Percentiles rank a stretch among this genome's conserved stretches.
Evolutionary conservation across 257 asterid species (phyloP).

Genomic region (Anisodus tanguticus): DNA sequence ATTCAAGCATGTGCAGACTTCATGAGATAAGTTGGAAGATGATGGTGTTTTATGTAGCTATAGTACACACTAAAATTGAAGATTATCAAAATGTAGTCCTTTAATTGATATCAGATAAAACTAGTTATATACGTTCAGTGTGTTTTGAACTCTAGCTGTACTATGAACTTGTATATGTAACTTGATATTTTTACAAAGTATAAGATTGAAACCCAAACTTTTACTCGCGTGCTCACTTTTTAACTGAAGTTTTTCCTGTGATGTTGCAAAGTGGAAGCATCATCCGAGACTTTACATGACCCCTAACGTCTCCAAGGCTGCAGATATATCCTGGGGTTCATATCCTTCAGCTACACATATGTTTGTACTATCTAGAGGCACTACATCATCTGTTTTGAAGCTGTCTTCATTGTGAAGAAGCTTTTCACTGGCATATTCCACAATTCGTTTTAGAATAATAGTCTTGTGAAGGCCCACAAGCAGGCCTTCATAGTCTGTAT

Average conservation of each 20-base stretch:
- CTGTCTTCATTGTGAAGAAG: constrained; percentile 47
- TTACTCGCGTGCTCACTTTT: background rate
- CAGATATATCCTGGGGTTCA: constrained; percentile 54
- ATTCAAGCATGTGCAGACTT: constrained; percentile 16
- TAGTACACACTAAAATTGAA: background rate
- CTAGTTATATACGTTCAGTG: background rate
- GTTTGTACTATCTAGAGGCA: constrained; percentile 43
- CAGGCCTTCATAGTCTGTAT: constrained; percentile 60
- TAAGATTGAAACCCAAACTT: background rate
- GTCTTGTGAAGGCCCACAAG: constrained; percentile 69
- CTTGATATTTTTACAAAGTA: constrained; percentile 21
- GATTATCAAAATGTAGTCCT: background rate
- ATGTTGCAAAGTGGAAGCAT: background rate
- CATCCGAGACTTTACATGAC: constrained; percentile 33
- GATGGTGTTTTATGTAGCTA: constrained; percentile 18
- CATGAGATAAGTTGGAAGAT: background rate
- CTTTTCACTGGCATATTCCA: constrained; percentile 51
- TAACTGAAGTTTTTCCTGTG: background rate
- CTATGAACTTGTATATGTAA: constrained; percentile 23
- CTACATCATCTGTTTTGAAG: constrained; percentile 43
- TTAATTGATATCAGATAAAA: background rate
- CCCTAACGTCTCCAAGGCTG: constrained; percentile 51
- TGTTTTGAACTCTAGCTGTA: constrained; percentile 26
- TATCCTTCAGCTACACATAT: constrained; percentile 50
- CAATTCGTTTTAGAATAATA: constrained; percentile 57